Conservation (phyloP, 345 rosid species). For the Eucalyptus curtisii region DNA sequence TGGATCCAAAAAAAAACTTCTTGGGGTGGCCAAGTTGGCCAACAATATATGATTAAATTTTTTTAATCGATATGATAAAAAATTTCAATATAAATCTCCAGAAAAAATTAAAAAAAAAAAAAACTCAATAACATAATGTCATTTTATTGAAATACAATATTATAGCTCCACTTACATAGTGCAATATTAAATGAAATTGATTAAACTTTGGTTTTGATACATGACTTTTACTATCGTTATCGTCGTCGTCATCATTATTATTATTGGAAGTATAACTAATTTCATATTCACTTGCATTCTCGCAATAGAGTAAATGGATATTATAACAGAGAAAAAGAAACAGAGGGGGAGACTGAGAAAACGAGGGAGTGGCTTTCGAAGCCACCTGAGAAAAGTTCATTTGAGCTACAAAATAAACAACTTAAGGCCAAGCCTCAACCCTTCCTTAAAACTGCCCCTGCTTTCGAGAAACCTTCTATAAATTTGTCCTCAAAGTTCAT, state of each 20-base stretch:
- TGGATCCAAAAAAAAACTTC: background rate
- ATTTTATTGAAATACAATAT: background rate
- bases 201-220: background rate
- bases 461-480: too few species aligned
- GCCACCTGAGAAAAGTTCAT: background rate
- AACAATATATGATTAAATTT: background rate
- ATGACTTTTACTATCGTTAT: background rate
- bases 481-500: background rate
- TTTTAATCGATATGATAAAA: too few species aligned
- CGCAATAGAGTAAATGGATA: background rate
- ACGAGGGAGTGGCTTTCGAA: background rate
- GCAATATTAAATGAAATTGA: background rate
- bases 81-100: background rate
- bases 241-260: too few species aligned
- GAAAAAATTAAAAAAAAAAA: too few species aligned
- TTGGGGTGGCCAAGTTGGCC: background rate
- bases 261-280: background rate
- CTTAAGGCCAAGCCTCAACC: background rate
- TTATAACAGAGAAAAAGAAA: background rate
- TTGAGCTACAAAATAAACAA: background rate
- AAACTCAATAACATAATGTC: background rate
- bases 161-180: background rate
- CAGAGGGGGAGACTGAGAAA: background rate
- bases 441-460: background rate
- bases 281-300: background rate